Conservation (phyloP, 495 filamentous ascomycete species). For the Tuber microsphaerosporum region DNA sequence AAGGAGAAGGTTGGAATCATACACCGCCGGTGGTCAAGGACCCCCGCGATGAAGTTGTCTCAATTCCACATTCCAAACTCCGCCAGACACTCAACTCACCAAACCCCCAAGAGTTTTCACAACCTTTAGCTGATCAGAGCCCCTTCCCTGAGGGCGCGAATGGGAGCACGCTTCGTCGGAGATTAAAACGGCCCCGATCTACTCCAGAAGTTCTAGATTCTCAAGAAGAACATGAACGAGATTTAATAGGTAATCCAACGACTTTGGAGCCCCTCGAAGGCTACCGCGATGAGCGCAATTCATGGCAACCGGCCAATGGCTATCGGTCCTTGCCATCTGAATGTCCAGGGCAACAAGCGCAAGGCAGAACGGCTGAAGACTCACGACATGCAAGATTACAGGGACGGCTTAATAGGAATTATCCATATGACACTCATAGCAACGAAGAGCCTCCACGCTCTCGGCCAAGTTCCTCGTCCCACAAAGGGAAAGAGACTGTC, state of each 20-base stretch:
- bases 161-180: background rate
- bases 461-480: constrained; percentile 19
- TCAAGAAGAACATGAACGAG: constrained; percentile 28
- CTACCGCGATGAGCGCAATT: background rate
- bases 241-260: constrained; percentile 28
- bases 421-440: background rate
- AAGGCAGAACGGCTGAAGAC: background rate
- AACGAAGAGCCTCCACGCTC: constrained; percentile 10
- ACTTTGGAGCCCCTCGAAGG: constrained; percentile 26
- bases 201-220: constrained; percentile 19
- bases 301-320: background rate
- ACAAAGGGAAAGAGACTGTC: constrained; percentile 5
- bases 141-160: background rate
- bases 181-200: background rate
- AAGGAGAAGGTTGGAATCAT: constrained; percentile 3
- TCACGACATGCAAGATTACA: background rate
- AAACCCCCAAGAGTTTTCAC: background rate
- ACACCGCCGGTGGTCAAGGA: constrained; percentile 15
- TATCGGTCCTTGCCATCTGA: background rate
- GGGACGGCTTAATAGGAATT: background rate
- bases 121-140: background rate
- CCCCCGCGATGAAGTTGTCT: constrained; percentile 8
- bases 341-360: background rate
- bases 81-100: background rate
- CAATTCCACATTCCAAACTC: background rate